These are phyloP conservation scores for Cymbopogon citratus DNA, from an alignment of 176 grass and related monocot species.

Conservation along the genomic window DNA sequence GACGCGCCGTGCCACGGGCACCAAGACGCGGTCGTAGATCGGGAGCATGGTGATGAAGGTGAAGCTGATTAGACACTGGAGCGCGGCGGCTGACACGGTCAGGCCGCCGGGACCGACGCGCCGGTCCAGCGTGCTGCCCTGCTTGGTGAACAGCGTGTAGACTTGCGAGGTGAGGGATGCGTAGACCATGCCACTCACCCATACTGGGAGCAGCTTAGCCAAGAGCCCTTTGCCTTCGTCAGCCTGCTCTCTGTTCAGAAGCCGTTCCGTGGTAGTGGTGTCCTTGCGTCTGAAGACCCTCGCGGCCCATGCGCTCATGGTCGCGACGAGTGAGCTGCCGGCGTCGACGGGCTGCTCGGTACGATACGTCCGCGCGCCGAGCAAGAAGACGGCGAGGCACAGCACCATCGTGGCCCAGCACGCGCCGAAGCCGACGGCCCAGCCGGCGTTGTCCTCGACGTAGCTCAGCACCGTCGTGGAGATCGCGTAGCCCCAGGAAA, in stretches of 20 bases:
- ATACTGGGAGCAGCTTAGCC: conserved; percentile 41
- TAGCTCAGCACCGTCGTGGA: conserved; percentile 36
- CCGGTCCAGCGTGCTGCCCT: conserved; percentile 51
- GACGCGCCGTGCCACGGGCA: conserved; percentile 49
- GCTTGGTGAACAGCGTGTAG: conserved; percentile 60
- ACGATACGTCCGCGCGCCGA: conserved; percentile 33
- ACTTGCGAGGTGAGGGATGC: conserved; percentile 30
- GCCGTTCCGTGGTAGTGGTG: neutral
- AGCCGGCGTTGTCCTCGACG: conserved; percentile 59
- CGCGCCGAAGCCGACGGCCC: conserved; percentile 47
- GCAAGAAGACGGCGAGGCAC: conserved; percentile 36
- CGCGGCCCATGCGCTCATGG: neutral
- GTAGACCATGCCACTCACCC: conserved; percentile 44
- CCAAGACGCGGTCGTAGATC: conserved; percentile 56
- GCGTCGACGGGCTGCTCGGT: neutral
- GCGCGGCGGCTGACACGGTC: conserved; percentile 41
- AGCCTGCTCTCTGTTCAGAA: neutral
- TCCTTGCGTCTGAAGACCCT: neutral
- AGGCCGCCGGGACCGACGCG: conserved; percentile 19
- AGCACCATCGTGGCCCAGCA: conserved; percentile 43
- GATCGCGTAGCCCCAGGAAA: conserved; percentile 31
- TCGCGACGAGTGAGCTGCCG: neutral
- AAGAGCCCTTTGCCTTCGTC: conserved; percentile 29
- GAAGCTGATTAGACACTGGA: conserved; percentile 33
- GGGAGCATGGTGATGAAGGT: conserved; percentile 35